Evolutionary conservation across 306 rosid genomes (phyloP), one percentile per base, ranked within the genome.

Genomic region (Lathyrus aphaca): DNA sequence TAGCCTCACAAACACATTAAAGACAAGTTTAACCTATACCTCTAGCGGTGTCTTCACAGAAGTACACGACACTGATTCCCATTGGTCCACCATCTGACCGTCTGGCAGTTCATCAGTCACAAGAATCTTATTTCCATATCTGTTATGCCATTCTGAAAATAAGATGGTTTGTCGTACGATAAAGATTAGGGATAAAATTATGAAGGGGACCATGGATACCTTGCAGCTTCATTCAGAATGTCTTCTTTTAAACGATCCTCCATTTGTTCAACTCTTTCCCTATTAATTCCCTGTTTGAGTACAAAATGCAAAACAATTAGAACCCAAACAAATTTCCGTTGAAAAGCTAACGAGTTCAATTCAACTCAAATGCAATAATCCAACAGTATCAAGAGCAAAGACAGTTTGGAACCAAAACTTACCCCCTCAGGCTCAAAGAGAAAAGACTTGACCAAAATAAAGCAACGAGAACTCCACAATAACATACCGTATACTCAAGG

Each of bases 31-130:
- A 65, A 61, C 25, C 29, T 67, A 55, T 84, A 89, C 98, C 98
- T 92, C 96, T 13, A 92, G 76, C 0, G 98, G 91, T 49, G 96
- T 84, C 85, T 85, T 92, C 77, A 92, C 92, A 48, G 92, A 87
- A 83, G 83, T 69, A 77, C 68, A 61, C 2, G 91, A 84, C 48
- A 92, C 89, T 6, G 89, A 83, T 76, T 92, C 96, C 96, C 98
- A 92, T 73, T 92, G 98, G 84, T 92, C 98, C 29, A 92, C 95
- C 98, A 92, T 92, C 84, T 92, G 98, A 75, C 98, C 98, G 75
- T 92, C 96, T 53, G 89, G 96, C 71, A 92, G 86, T 82, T 92
- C 98, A 75, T 89, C 98, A 7, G 98, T 89, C 72, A 92, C 96
- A 68, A 92, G 98, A 72, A 92, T 92, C 86, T 87, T 89, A 79